Evolutionary conservation across 2,329 filamentous ascomycete genomes (phyloP), one percentile per base, ranked within the genome.

Genomic region (Cadophora gregata): DNA sequence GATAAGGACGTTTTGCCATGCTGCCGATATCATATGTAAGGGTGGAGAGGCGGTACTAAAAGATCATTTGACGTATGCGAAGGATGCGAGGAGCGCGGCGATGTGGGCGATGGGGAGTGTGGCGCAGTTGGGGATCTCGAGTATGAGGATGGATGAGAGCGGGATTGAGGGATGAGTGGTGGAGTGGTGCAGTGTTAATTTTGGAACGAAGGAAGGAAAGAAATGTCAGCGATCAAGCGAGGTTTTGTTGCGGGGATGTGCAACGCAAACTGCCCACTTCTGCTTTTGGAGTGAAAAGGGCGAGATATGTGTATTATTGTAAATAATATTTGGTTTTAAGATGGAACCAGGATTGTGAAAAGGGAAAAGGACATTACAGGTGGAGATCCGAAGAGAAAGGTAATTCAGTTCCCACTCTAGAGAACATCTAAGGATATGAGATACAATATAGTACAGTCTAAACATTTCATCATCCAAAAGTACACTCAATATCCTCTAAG

Each of bases 1-100:
- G 63, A 71, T 74, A 10, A 58, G 72, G 62, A 74, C 69, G 12
- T 58, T 75, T 19, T 74, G 72, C 63, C 66, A 75, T 66, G 21
- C 60, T 0, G 62, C 60, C 1, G 74, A 75, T 67, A 64, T 72
- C 48, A 73, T 75, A 16, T 75, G 74, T 67, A 68, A 67, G 27
- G 73, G 74, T 0, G 68, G 69, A 3, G 62, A 69, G 45, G 21
- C 24, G 14, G 65, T 75, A 16, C 29, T 21, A 1, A 29, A 58
- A 19, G 53, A 53, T 8, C 74, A 76, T 69, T 53, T 76, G 45
- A 71, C 64, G 50, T 76, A 75, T 65, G 66, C 65, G 14, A 38
- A 31, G 9, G 70, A 75, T 71, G 72, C 70, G 33, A 60, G 36
- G 25, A 60, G 21, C 24, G 74, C 74, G 21, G 74, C 74, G 5